phyloP scores from a whole-genome alignment of 1,284 basidiomycete genomes.

The Ustilago shanxiensis region DNA sequence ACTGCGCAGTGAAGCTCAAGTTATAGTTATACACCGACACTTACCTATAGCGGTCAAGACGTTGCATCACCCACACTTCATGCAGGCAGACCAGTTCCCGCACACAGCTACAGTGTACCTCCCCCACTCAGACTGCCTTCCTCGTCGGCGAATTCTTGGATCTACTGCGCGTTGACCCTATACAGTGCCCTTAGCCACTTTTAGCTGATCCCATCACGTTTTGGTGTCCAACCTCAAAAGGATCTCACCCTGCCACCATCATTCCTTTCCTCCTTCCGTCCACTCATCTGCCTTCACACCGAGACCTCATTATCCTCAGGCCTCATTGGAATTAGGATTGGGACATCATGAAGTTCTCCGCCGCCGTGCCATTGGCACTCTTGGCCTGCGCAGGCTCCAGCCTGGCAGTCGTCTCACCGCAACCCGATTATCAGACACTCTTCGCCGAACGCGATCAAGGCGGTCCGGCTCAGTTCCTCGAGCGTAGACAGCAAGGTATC shows the following conservation, averaged over 20 bases:
- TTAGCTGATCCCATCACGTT: too few species aligned
- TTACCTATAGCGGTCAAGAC: constrained; percentile 3
- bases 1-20: too few species aligned
- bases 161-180: constrained; percentile 9
- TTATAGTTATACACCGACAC: too few species aligned
- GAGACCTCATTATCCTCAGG: neutral
- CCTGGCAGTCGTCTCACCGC: constrained; percentile 23
- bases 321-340: neutral
- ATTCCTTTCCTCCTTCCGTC: neutral
- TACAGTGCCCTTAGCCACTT: neutral
- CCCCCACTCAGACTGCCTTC: too few species aligned
- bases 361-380: constrained; percentile 25
- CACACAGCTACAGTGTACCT: too few species aligned
- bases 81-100: neutral
- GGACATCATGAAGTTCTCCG: constrained; percentile 31
- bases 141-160: constrained; percentile 9
- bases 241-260: neutral
- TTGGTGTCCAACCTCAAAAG: neutral
- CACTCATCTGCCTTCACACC: neutral
- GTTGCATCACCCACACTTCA: constrained; percentile 2
- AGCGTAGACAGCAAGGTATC: constrained; percentile 44
- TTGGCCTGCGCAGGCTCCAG: constrained; percentile 38
- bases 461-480: constrained; percentile 20
- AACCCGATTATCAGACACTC: constrained; percentile 37
- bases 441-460: constrained; percentile 27